These are phyloP conservation scores for Metschnikowia lochheadii DNA, from an alignment of 805 yeast species.

Conservation along the genomic window DNA sequence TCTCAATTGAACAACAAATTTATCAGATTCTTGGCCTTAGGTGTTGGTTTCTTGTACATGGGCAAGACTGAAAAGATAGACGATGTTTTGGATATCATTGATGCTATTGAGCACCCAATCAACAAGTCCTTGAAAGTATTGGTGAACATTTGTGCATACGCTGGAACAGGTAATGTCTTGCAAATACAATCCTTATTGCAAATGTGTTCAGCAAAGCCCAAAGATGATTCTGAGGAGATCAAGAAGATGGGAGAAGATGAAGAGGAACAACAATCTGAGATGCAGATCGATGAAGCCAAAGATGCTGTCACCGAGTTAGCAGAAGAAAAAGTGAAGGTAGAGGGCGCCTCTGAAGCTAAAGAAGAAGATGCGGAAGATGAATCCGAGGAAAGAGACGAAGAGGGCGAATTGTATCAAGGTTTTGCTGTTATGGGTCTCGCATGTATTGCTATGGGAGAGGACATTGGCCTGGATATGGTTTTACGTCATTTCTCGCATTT, in stretches of 20 bases:
- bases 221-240: conserved; percentile 53
- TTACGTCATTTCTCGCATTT: conserved; percentile 94
- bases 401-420: conserved; percentile 65
- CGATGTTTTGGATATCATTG: conserved; percentile 89
- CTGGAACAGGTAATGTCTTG: conserved; percentile 96
- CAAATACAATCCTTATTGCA: conserved; percentile 89
- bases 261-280: conserved; percentile 23
- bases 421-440: conserved; percentile 95
- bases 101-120: conserved; percentile 93
- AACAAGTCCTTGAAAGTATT: conserved; percentile 83
- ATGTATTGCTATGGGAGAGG: conserved; percentile 94
- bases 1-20: conserved; percentile 78
- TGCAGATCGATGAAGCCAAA: conserved; percentile 23
- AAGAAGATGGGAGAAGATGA: conserved; percentile 45
- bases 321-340: conserved; percentile 18
- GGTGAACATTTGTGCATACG: conserved; percentile 89
- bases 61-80: conserved; percentile 93
- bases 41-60: conserved; percentile 85
- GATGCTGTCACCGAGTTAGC: conserved; percentile 24
- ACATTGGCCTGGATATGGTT: conserved; percentile 96
- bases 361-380: conserved; percentile 23
- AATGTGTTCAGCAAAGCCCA: conserved; percentile 74
- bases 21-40: conserved; percentile 86
- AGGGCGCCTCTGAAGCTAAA: conserved; percentile 8
- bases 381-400: conserved; percentile 34